Evolutionary conservation across 345 rosid species (phyloP), one percentile per base, ranked within the genome.

Genomic region (Excoecaria agallocha): DNA sequence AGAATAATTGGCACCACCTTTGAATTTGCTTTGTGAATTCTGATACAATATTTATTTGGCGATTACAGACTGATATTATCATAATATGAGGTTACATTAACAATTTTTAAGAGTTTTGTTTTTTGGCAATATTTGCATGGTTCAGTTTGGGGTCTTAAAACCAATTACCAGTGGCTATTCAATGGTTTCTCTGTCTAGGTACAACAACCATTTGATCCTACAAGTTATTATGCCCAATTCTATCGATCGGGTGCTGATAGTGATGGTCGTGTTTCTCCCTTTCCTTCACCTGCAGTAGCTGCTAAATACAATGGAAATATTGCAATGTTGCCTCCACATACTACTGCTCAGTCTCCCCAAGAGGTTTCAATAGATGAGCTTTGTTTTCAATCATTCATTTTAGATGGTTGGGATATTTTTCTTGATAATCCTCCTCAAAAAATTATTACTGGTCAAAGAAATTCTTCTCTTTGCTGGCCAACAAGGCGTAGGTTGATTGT

Each of bases 241-340:
- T 93, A 91, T 77, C 93, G 86, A 68, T 43, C 96, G 8, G 85
- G 85, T 79, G 79, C 87, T 66, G 97, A 93, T 35, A 76, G 81
- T 70, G 95, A 90, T 63, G 96, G 96, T 64, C 89, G 91, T 46
- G 81, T 92, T 85, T 94, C 97, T 71, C 95, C 98, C 8, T 92
- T 91, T 73, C 76, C 89, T 78, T 66, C 89, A 37, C 74, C 89
- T 80, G 94, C 89, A 80, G 85, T 84, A 84, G 88, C 92, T 48
- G 71, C 92, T 61, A 94, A 92, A 79, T 92, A 87, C 82, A 90
- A 90, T 78, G 97, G 94, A 61, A 89, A 84, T 86, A 86, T 85
- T 80, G 82, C 94, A 51, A 79, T 82, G 64, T 76, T 89, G 83
- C 93, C 91, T 80, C 87, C 89, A 49, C 94, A 87, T 81, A 78